phyloP scores from a whole-genome alignment of 768 basidiomycete genomes.

The Cystofilobasidium capitatum region DNA sequence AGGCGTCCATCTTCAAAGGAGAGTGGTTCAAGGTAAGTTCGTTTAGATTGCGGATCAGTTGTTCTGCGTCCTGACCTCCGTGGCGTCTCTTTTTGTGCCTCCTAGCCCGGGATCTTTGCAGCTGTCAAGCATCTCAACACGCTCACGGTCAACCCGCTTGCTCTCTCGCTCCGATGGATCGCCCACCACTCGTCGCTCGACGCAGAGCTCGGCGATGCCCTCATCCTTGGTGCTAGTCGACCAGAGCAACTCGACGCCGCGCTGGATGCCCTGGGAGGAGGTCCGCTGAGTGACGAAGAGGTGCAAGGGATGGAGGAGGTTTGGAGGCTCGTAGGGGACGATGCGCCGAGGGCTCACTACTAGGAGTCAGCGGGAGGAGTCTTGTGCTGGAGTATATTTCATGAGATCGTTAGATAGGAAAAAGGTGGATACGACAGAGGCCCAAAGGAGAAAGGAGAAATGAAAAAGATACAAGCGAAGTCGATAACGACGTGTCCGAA shows the following conservation, averaged over 20 bases:
- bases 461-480: too few relatives aligned
- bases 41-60: too few relatives aligned
- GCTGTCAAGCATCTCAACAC: constrained; percentile 9
- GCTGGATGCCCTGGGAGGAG: not conserved
- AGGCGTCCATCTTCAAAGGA: constrained; percentile 8
- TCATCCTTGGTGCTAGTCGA: constrained; percentile 1
- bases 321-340: constrained; percentile 7
- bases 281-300: constrained; percentile 3
- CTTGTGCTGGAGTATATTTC: not conserved
- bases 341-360: not conserved
- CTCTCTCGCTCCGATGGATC: constrained; percentile 10
- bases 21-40: constrained; percentile 1
- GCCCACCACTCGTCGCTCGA: constrained; percentile 6
- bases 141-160: not conserved
- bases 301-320: constrained; percentile 4
- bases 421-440: too few relatives aligned
- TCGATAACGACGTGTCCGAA: too few relatives aligned
- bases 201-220: not conserved
- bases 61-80: too few relatives aligned
- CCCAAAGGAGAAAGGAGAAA: too few relatives aligned
- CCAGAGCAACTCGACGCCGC: constrained; percentile 9
- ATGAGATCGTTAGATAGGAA: not conserved
- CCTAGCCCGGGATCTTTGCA: not conserved
- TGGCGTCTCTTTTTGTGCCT: too few relatives aligned
- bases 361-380: not conserved